Evolutionary conservation across 75 land plant species (phyloP).

Genomic region (Pinus tabuliformis): DNA sequence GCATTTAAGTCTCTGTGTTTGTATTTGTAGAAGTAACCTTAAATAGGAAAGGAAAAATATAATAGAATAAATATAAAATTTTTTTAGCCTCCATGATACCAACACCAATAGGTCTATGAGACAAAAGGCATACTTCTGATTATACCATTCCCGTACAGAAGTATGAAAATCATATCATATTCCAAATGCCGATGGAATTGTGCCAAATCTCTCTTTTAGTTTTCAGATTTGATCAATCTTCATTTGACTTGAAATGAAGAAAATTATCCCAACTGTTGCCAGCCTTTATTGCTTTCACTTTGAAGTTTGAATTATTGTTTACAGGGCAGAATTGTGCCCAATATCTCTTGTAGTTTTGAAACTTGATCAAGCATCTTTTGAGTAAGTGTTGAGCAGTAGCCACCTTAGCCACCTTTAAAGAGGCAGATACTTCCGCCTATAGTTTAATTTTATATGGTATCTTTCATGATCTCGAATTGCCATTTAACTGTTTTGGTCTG

Average conservation of each 20-base stretch:
- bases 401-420: no score
- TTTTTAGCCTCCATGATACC: not conserved
- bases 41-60: no score
- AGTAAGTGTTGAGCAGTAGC: not conserved
- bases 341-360: not conserved
- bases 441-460: no score
- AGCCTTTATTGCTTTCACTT: not conserved
- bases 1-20: no score
- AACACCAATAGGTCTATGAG: not conserved
- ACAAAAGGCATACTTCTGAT: not conserved
- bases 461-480: no score
- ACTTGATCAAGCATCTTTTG: not conserved
- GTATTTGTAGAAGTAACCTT: no score
- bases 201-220: not conserved
- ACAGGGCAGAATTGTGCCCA: not conserved
- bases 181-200: not conserved
- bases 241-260: not conserved
- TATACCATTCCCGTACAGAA: not conserved
- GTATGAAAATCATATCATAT: not conserved
- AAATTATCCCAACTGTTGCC: not conserved
- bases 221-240: not conserved
- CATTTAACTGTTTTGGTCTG: no score
- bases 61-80: no score
- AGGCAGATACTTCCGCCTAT: no score
- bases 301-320: not conserved